These are phyloP conservation scores for Diospyros lotus DNA, from an alignment of 148 eudicot species.

Conservation along the genomic window DNA sequence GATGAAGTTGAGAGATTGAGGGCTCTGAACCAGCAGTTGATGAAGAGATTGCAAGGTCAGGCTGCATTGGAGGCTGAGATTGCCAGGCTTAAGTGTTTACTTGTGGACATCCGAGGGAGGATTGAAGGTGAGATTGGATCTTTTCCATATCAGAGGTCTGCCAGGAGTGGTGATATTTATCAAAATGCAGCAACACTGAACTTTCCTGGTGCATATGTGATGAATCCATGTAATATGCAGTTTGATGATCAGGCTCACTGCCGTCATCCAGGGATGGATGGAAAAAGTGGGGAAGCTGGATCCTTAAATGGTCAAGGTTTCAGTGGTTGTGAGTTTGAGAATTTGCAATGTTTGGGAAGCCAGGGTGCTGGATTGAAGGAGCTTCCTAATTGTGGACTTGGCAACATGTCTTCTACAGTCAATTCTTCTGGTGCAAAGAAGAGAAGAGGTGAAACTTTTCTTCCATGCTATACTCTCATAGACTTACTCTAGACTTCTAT, in stretches of 20 bases:
- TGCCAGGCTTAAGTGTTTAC: slow-evolving; percentile 86
- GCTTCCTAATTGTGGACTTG: slow-evolving; percentile 43
- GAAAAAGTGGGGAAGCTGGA: slow-evolving; percentile 34
- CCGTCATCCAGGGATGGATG: slow-evolving; percentile 45
- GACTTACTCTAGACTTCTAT: too few species aligned
- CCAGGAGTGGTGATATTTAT: slow-evolving; percentile 44
- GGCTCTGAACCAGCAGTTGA: slow-evolving; percentile 75
- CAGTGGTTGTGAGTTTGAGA: slow-evolving; percentile 64
- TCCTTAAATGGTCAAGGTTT: slow-evolving; percentile 40
- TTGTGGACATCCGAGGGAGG: slow-evolving; percentile 89
- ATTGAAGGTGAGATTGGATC: slow-evolving; percentile 92
- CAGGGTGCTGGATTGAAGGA: slow-evolving; percentile 43
- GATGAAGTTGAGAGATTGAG: slow-evolving; percentile 84
- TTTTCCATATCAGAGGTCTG: slow-evolving; percentile 83
- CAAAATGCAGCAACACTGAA: slow-evolving; percentile 35
- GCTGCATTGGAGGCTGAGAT: slow-evolving; percentile 75
- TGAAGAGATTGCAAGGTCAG: slow-evolving; percentile 76
- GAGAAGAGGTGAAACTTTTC: slow-evolving; percentile 52
- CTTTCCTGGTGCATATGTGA: slow-evolving; percentile 45
- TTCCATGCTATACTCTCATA: slow-evolving; percentile 2
- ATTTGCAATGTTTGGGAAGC: slow-evolving; percentile 56
- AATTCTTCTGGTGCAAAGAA: slow-evolving; percentile 42
- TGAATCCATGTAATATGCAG: slow-evolving; percentile 72
- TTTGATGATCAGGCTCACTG: slow-evolving; percentile 73
- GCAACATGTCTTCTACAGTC: slow-evolving; percentile 28